These are phyloP conservation scores for Epichloe festucae DNA, from an alignment of 2,329 filamentous ascomycete genomes.

Conservation along the genomic window DNA sequence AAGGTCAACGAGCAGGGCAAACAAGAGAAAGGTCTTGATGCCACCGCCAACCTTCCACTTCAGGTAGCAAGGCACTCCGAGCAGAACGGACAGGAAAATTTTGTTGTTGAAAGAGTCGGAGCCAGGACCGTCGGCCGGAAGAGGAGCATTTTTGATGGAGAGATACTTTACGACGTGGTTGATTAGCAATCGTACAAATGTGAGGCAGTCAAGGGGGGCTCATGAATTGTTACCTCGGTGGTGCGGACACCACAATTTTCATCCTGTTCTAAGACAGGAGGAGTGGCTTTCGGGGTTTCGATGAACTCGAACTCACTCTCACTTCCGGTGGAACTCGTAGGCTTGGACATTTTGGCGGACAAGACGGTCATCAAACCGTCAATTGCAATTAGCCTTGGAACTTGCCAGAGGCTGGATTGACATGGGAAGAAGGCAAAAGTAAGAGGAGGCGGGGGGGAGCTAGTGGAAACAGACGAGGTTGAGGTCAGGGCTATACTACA, in stretches of 20 bases:
- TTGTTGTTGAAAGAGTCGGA: conserved; percentile 79
- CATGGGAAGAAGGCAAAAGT: too few species aligned
- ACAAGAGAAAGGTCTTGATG: conserved; percentile 81
- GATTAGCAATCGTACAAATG: neutral
- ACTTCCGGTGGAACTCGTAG: conserved; percentile 17
- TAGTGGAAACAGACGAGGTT: neutral
- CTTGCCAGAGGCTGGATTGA: neutral
- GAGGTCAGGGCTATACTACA: too few species aligned
- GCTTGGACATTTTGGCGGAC: conserved; percentile 21
- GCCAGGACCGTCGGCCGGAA: conserved; percentile 79
- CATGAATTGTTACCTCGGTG: conserved; percentile 25
- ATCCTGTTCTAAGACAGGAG: conserved; percentile 50
- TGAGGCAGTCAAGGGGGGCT: neutral
- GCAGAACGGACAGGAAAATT: conserved; percentile 57
- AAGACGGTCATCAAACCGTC: conserved; percentile 9
- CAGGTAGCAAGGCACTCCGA: conserved; percentile 63
- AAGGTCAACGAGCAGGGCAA: conserved; percentile 62
- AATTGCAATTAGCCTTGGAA: neutral
- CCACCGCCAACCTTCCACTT: conserved; percentile 77
- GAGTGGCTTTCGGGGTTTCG: conserved; percentile 25
- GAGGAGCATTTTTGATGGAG: conserved; percentile 88
- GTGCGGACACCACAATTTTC: conserved; percentile 43
- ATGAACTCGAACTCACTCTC: conserved; percentile 30
- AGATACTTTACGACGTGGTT: conserved; percentile 12
- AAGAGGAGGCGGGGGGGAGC: too few species aligned